Evolutionary conservation across 148 eudicot species (phyloP), one percentile per base, ranked within the genome.

Genomic region (Pouteria glomerata): DNA sequence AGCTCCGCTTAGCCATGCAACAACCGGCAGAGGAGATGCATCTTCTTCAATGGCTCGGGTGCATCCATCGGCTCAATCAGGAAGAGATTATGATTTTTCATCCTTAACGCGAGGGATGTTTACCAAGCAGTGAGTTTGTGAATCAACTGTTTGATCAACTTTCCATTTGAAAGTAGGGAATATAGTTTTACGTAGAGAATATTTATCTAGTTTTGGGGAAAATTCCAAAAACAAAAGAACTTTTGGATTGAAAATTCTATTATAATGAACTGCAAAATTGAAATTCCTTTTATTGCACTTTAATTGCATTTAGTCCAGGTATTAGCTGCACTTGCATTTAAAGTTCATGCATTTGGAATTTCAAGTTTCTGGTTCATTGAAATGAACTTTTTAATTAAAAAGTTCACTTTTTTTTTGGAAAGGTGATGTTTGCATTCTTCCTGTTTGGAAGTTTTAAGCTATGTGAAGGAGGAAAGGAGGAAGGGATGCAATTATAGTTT

Each of bases 51-150:
- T 65, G 26, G 58, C 79, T 51, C 79, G 83, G n/a, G 80, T 81
- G 55, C 62, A 59, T 63, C 81, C 8, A 13, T 77, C 80, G 59
- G 64, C 73, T 73, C 81, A 57, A 68, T 86, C 85, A 30, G 93
- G 90, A 8, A 70, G 85, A 45, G 85, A 90, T 51, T 90, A 86
- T 24, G 96, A 90, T 71, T 88, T 88, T 65, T 90, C 96, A 6
- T 83, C 77, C 35, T 68, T 90, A 34, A 83, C 81, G 27, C 83
- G 86, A 61, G 90, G 90, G 39, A 73, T 85, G 85, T 78, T 84
- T 61, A 66, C 77, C 0, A 86, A 73, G 69, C 84, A 71, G 12
- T n/a, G 12, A 23, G 39, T 12, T 0, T 1, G 24, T 33, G 13
- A 10, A 57, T 30, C 23, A 70, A 57, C 37, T 23, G 30, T 15